phyloP scores from a whole-genome alignment of 176 grass and related monocot species.

The Ananas comosus region DNA sequence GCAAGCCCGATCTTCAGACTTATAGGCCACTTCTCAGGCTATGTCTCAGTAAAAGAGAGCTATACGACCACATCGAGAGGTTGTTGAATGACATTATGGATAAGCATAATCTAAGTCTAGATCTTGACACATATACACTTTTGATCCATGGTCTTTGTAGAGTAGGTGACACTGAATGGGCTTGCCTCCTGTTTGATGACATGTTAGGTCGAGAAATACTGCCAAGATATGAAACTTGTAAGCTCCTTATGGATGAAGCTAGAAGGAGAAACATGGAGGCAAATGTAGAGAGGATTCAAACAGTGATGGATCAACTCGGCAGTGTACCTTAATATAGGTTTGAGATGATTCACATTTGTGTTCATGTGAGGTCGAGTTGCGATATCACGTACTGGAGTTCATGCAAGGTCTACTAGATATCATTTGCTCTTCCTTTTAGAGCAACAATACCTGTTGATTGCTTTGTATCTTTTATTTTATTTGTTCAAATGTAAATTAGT shows the following conservation, averaged over 20 bases:
- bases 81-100: constrained; percentile 45
- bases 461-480: too few species aligned
- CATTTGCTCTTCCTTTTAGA: too few species aligned
- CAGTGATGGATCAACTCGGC: constrained; percentile 20
- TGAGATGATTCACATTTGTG: neutral
- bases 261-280: constrained; percentile 44
- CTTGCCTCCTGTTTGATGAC: constrained; percentile 61
- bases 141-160: constrained; percentile 72
- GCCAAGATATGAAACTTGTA: constrained; percentile 53
- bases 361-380: neutral
- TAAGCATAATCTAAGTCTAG: constrained; percentile 57
- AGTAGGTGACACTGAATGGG: constrained; percentile 43
- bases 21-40: constrained; percentile 60
- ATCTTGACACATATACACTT: constrained; percentile 68
- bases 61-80: constrained; percentile 20
- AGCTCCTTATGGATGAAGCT: constrained; percentile 49
- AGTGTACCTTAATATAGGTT: neutral
- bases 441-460: too few species aligned
- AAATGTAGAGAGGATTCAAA: constrained; percentile 34
- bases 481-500: too few species aligned
- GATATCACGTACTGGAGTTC: neutral
- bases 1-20: constrained; percentile 72
- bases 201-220: constrained; percentile 64
- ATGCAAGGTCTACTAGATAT: too few species aligned
- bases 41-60: constrained; percentile 42